Percentiles rank a stretch among this genome's conserved stretches.
Evolutionary conservation across 1,139 yeast species (phyloP).

Genomic region (Kodamaea sp.): DNA sequence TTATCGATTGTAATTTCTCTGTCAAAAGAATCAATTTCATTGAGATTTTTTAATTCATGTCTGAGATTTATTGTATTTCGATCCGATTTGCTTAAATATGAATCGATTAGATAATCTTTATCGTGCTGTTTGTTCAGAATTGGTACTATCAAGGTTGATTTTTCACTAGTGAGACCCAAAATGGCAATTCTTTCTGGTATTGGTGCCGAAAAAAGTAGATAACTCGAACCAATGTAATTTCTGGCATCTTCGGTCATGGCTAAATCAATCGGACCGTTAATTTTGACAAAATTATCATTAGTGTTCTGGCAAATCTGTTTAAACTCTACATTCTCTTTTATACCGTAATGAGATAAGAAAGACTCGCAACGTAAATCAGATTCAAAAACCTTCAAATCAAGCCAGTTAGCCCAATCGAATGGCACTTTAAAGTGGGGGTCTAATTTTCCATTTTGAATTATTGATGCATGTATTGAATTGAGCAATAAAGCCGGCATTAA

Average conservation of each 20-base stretch:
- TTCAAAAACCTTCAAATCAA: constrained; percentile 8
- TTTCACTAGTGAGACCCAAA: constrained; percentile 13
- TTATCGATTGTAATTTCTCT: background rate
- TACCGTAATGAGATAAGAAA: too few relatives aligned
- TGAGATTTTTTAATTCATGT: background rate
- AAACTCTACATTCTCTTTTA: too few relatives aligned
- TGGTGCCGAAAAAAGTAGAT: constrained; percentile 13
- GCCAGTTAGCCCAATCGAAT: constrained; percentile 18
- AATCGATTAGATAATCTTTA: background rate
- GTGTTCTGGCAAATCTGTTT: too few relatives aligned
- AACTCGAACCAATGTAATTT: constrained; percentile 11
- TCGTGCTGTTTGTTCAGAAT: background rate
- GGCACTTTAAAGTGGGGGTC: constrained; percentile 13
- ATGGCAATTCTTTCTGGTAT: constrained; percentile 16
- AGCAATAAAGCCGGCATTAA: constrained; percentile 17
- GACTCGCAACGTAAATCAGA: too few relatives aligned
- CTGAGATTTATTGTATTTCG: too few relatives aligned
- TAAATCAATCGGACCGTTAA: constrained; percentile 8
- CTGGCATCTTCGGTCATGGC: constrained; percentile 11
- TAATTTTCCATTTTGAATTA: background rate
- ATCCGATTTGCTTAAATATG: background rate
- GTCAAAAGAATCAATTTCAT: background rate
- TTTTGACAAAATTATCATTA: background rate
- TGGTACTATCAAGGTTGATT: constrained; percentile 8
- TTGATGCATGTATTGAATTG: constrained; percentile 4